A percentile compares a stretch with the other conserved stretches of the same genome.
Evolutionary conservation across 306 rosid species (phyloP).

Genomic region (Citrullus mucosospermus): DNA sequence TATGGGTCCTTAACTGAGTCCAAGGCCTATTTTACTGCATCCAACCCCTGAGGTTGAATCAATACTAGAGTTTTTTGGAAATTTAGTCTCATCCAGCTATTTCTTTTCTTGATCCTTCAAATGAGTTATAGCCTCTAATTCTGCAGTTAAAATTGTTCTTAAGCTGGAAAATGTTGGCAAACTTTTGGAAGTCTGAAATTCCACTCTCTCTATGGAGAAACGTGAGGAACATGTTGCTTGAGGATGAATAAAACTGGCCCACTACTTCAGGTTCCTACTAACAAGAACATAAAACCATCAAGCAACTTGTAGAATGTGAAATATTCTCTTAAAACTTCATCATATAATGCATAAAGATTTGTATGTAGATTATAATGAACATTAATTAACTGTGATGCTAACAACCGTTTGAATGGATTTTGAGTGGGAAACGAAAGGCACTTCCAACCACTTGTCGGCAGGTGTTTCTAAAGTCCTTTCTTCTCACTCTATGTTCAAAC

Average conservation of each 20-base stretch:
- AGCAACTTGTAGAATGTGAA: not conserved
- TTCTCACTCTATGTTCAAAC: not conserved
- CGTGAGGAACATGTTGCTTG: not conserved
- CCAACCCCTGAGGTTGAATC: not conserved
- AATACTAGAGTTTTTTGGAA: too few relatives aligned
- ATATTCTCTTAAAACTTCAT: not conserved
- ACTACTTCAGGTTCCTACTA: not conserved
- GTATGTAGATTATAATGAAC: not conserved
- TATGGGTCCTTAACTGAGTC: not conserved
- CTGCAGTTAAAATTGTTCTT: not conserved
- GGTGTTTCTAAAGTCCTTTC: too few relatives aligned
- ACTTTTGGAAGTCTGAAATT: not conserved
- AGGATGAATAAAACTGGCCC: not conserved
- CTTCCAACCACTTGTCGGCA: not conserved
- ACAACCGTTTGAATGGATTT: not conserved
- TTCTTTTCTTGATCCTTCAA: not conserved
- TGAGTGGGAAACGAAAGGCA: not conserved
- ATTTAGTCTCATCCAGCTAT: not conserved
- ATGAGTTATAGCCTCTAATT: not conserved
- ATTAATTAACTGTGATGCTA: not conserved
- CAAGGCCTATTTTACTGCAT: not conserved
- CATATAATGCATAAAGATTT: not conserved
- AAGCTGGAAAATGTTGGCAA: not conserved
- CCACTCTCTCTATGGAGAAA: not conserved
- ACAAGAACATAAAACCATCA: not conserved